Percentiles rank a stretch among this genome's conserved stretches.
Conservation (phyloP, 495 filamentous ascomycete species). For the Neurospora sp. region DNA sequence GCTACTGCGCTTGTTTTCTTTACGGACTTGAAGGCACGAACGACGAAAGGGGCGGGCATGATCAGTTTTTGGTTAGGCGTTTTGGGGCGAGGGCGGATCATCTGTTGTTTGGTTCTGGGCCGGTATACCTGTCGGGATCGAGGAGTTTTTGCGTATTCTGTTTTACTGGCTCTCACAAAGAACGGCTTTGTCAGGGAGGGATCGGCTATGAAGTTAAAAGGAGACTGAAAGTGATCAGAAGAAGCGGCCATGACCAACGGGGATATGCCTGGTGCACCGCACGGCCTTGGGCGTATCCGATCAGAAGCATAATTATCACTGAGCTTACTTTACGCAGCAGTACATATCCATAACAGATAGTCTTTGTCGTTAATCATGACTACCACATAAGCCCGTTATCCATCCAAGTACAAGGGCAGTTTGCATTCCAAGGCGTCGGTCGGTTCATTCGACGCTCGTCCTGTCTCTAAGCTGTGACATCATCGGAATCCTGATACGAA, state of each 20-base stretch:
- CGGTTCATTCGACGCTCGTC: background rate
- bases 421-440: background rate
- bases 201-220: background rate
- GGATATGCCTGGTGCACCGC: too few species aligned
- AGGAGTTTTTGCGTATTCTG: background rate
- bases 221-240: background rate
- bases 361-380: background rate
- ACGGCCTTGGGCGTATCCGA: too few species aligned
- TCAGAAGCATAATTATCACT: too few species aligned
- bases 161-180: background rate
- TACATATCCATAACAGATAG: background rate
- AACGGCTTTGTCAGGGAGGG: background rate
- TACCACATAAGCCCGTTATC: background rate
- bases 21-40: background rate
- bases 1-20: too few species aligned
- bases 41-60: background rate
- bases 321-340: background rate
- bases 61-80: background rate
- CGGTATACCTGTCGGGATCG: background rate
- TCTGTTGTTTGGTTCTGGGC: background rate
- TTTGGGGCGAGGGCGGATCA: background rate
- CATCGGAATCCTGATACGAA: background rate
- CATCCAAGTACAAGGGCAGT: background rate
- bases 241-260: too few species aligned
- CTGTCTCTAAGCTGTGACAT: background rate